Evolutionary conservation across 2,329 filamentous ascomycete genomes (phyloP).

Genomic region (Sclerotinia spermophila): DNA sequence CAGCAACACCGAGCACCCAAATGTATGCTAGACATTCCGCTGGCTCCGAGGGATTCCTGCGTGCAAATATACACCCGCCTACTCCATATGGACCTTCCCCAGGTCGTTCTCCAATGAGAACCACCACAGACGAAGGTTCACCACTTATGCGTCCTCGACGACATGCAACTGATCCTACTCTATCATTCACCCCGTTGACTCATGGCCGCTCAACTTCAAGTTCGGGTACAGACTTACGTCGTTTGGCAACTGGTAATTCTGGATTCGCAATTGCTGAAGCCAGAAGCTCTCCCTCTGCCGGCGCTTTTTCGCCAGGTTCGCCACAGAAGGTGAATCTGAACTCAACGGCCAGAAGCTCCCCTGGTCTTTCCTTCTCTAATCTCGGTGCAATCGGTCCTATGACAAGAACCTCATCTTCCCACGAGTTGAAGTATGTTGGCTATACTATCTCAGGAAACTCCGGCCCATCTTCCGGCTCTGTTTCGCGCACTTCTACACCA

Average conservation of each 20-base stretch:
- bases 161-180: not conserved
- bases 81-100: not conserved
- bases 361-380: not conserved
- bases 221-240: slow-evolving; percentile 3
- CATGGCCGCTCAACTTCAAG: not conserved
- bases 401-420: not conserved
- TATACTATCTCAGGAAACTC: not conserved
- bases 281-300: not conserved
- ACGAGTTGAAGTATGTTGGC: not conserved
- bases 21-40: not conserved
- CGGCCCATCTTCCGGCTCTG: not conserved
- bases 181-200: not conserved
- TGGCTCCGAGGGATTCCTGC: not conserved
- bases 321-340: not conserved
- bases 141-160: slow-evolving; percentile 9
- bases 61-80: not conserved
- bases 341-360: slow-evolving; percentile 2
- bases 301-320: not conserved
- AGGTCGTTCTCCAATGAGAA: not conserved
- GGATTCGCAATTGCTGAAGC: not conserved
- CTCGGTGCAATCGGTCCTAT: not conserved
- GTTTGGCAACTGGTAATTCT: not conserved
- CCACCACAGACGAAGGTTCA: slow-evolving; percentile 9
- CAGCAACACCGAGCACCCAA: not conserved
- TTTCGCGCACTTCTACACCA: not conserved